Evolutionary conservation across 2,329 filamentous ascomycete species (phyloP), one percentile per base, ranked within the genome.

Genomic region (Phaeosphaeriaceae sp.): DNA sequence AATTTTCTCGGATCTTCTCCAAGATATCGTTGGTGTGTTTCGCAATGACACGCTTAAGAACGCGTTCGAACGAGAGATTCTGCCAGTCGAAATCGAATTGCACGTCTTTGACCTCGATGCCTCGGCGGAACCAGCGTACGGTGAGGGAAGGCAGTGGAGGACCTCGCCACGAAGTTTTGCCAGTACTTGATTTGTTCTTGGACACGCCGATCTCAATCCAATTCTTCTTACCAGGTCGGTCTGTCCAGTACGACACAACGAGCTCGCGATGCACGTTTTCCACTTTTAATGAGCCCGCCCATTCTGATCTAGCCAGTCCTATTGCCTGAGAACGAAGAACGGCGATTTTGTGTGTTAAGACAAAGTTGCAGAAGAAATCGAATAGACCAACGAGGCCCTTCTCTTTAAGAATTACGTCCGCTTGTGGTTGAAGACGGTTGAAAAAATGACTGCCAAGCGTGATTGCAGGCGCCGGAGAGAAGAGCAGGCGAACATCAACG

Each of bases 201-300:
- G 88, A 85, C 36, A 97, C 86, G 10, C 93, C 93, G 51, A 99
- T 83, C 63, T 98, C 89, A 48, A 99, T 83, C 94, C 95, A 99
- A 74, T 89, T 96, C 80, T 96, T 97, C 17, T 86, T 83, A 0
- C 87, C 87, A 56, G 85, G 83, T 67, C 88, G 86, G 51, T 86
- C 85, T 17, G 86, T 83, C 95, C 95, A 99, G 78, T 99, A 99
- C 71, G 97, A 93, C 33, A 99, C 86, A 10, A 93, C 88, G 57
- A 99, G 81, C 25, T 90, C 90, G 59, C 95, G 87, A 73, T 95
- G 91, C 40, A 97, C 83, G 25, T 89, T 84, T 73, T 97, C 92
- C 17, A 96, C 85, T 68, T 87, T 88, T 47, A 98, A 76, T 33
- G 89, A 88, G 54, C 91, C 89, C 31, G 89, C 88, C 94, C 95